phyloP scores from a whole-genome alignment of 2,329 filamentous ascomycete genomes.

The Pestalotiopsis sp. region DNA sequence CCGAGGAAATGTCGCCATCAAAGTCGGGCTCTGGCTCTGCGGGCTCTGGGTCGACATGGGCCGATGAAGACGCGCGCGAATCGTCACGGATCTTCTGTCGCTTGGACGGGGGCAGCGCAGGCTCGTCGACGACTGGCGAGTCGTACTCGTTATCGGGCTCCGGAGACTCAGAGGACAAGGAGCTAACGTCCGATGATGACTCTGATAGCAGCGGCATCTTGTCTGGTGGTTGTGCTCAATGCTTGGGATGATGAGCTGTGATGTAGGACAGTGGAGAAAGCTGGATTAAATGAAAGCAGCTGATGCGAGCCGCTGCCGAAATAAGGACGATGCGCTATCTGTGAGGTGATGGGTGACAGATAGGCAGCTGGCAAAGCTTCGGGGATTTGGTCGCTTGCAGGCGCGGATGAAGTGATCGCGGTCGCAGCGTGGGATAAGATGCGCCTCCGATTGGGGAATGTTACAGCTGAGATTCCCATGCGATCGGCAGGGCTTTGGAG shows the following conservation, averaged over 20 bases:
- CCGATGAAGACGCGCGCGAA: constrained; percentile 48
- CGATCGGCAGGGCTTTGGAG: not conserved
- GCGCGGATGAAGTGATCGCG: not conserved
- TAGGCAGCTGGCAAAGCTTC: not conserved
- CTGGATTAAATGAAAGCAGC: not conserved
- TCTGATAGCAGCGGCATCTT: constrained; percentile 29
- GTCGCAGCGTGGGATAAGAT: not conserved
- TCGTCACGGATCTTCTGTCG: constrained; percentile 38
- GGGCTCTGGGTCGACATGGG: constrained; percentile 51
- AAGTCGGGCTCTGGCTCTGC: constrained; percentile 39
- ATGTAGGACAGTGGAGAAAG: not conserved
- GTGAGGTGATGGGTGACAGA: not conserved
- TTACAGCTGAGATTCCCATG: not conserved
- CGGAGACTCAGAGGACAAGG: constrained; percentile 33
- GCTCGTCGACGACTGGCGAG: constrained; percentile 16
- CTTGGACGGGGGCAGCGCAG: constrained; percentile 34
- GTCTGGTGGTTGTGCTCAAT: not conserved
- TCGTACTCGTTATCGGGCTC: constrained; percentile 31
- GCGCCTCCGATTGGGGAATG: not conserved
- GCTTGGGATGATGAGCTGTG: not conserved
- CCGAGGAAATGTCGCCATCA: constrained; percentile 78
- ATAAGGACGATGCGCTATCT: not conserved
- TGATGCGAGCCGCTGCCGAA: not conserved
- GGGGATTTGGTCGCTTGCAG: not conserved
- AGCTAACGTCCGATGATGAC: constrained; percentile 34